Base-by-base conservation (phyloP, 2,329 filamentous ascomycete species). In the Diaporthe vaccinii region DNA sequence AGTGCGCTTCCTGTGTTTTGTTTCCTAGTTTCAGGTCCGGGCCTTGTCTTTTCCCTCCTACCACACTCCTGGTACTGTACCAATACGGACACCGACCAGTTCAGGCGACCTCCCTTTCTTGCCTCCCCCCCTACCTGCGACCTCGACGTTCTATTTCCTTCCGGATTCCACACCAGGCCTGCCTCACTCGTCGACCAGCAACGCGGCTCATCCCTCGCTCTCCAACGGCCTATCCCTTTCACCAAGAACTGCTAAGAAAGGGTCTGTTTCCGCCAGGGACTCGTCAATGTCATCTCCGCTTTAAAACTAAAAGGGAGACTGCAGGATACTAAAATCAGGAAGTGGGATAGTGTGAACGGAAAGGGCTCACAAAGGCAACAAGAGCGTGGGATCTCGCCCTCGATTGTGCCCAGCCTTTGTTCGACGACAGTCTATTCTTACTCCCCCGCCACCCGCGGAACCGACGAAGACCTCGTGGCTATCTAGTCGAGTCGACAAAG, bases 231-330 rank as follows among this genome's bases (percentile, higher is more conserved):
- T 17, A 62, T 65, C 74, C 69, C 53, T 74, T 68, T 58, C 57
- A 71, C 51, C 65, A 67, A 34, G 46, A 22, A 44, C 65, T 53
- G 58, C 49, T 20, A 59, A 59, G 57, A 67, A 76, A 61, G 72
- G 65, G 36, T 14, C 51, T 41, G 17, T 49, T 46, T 53, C 58
- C 51, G 57, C 51, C 57, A 65, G 72, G 75, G 67, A 74, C 31
- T 46, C 49, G 57, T 72, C 75, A 57, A 74, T 76, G 75, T 58
- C 58, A 76, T 76, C 72, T 73, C 75, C 51, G 67, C 41, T 72
- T 31, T 74, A 69, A 76, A 68, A 55, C 25, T 53, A 67, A 41
- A 69, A 76, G 72, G 62, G 69, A 70, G 65, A 74, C 39, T 55
- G 57, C 51, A 67, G 72, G 74, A 72, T 61, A 57, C 39, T 44